Evolutionary conservation across 2,329 filamentous ascomycete species (phyloP).

Genomic region (Cytospora mali): DNA sequence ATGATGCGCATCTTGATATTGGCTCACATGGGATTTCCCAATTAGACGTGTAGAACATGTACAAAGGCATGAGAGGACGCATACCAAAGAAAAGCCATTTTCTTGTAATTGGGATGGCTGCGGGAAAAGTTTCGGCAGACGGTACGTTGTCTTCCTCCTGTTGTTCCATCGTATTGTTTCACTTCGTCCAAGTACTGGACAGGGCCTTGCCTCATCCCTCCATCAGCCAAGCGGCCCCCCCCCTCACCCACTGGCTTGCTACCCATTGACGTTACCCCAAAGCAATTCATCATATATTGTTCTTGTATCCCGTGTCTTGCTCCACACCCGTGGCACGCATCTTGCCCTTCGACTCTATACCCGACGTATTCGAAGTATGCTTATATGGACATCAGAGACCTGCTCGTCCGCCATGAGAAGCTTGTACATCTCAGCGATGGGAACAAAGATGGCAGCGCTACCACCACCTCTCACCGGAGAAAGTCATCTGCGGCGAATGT

Average conservation of each 20-base stretch:
- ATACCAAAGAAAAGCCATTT: constrained; percentile 68
- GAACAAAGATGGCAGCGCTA: constrained; percentile 51
- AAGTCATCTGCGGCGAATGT: constrained; percentile 53
- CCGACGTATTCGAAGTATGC: constrained; percentile 38
- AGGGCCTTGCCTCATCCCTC: constrained; percentile 13
- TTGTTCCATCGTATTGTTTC: constrained; percentile 13
- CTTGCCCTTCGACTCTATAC: constrained; percentile 26
- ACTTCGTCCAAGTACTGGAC: constrained; percentile 2
- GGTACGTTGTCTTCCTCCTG: constrained; percentile 48
- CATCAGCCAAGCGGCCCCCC: constrained; percentile 1
- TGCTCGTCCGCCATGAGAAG: constrained; percentile 66
- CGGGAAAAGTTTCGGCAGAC: constrained; percentile 64
- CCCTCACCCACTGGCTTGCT: constrained; percentile 10
- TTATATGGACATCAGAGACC: constrained; percentile 67
- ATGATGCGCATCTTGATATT: constrained; percentile 37
- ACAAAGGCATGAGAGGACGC: constrained; percentile 64
- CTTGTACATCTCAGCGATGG: constrained; percentile 65
- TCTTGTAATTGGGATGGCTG: constrained; percentile 61
- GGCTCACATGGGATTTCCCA: constrained; percentile 44
- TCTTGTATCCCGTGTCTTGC: constrained; percentile 17
- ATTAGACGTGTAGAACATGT: constrained; percentile 65
- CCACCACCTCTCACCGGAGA: constrained; percentile 40
- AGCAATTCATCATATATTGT: constrained; percentile 17
- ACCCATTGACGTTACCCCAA: constrained; percentile 14
- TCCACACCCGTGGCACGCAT: constrained; percentile 14